Evolutionary conservation across 2,329 filamentous ascomycete genomes (phyloP), one percentile per base, ranked within the genome.

Genomic region (Bertia moriformis): DNA sequence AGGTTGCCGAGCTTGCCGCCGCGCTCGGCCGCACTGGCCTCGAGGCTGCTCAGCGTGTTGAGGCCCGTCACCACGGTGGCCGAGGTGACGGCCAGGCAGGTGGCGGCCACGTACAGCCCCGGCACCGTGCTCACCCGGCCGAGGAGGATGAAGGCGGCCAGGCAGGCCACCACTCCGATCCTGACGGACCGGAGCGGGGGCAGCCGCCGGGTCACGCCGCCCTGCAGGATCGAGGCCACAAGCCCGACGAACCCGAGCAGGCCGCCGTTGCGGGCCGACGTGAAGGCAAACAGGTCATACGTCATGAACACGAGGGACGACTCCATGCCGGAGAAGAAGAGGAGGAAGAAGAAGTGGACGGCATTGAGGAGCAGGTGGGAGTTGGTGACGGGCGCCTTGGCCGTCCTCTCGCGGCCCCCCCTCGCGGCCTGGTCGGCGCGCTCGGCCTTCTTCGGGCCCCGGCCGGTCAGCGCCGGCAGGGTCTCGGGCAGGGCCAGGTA

Each of bases 251-350:
- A 91, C 4, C 91, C 89, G 2, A 98, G 75, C 2, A 98, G 68
- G 10, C 78, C 75, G 14, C 91, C 91, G 46, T 93, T 93, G 39
- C 85, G 73, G 33, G 77, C 73, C 1, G 87, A 81, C 10, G 69
- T 74, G 54, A 91, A 93, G 5, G 73, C 72, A 57, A 96, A 96
- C 35, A 98, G 73, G 39, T 94, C 89, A 51, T 91, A 93, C 0
- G 89, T 96, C 76, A 98, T 88, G 57, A 98, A 98, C 0, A 91
- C 88, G 3, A 98, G 71, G 1, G 87, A 94, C 58, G 94, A 96
- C 56, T 98, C 91, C 82, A 98, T 89, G 43, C 91, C 91, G 2
- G 86, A 94, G 62, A 98, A 98, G 61, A 94, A 94, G 12, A 98
- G 76, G 43, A 98, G 77, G 59, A 98, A 98, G 37, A 80, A 63